Percentiles rank a stretch among this genome's conserved stretches.
Evolutionary conservation across 257 asterid species (phyloP).

Genomic region (Dorcoceras hygrometricum): DNA sequence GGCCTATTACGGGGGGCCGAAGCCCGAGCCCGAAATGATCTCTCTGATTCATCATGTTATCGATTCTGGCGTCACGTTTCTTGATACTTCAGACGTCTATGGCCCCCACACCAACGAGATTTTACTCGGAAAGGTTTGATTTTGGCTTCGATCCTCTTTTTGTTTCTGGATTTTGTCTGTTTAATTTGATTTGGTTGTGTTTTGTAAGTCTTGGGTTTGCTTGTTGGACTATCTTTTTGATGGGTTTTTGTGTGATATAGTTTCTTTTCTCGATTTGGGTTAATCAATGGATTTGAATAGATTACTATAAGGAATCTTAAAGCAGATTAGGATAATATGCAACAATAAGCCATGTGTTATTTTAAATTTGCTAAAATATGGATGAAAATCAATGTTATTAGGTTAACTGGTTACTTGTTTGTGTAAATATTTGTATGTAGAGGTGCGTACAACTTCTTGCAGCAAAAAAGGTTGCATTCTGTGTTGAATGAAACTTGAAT

Average conservation of each 20-base stretch:
- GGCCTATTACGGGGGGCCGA: slow-evolving; percentile 14
- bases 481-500: no score
- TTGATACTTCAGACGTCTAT: slow-evolving; percentile 27
- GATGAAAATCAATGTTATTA: no score
- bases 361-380: no score
- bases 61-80: slow-evolving; percentile 24
- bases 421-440: not conserved
- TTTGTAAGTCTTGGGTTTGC: no score
- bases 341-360: no score
- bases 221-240: not conserved
- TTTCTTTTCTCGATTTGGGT: no score
- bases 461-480: no score
- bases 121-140: slow-evolving; percentile 20
- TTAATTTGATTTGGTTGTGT: no score
- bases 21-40: slow-evolving; percentile 26
- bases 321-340: no score
- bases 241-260: not conserved
- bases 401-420: not conserved
- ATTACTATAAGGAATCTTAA: no score
- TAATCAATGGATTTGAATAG: no score
- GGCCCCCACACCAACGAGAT: slow-evolving; percentile 28
- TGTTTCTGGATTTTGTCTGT: not conserved
- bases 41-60: slow-evolving; percentile 28
- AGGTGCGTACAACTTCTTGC: no score
- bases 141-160: not conserved